Percentiles rank a stretch among this genome's conserved stretches.
Evolutionary conservation across 2,329 filamentous ascomycete genomes (phyloP).

Genomic region (Pseudogymnoascus sp.): DNA sequence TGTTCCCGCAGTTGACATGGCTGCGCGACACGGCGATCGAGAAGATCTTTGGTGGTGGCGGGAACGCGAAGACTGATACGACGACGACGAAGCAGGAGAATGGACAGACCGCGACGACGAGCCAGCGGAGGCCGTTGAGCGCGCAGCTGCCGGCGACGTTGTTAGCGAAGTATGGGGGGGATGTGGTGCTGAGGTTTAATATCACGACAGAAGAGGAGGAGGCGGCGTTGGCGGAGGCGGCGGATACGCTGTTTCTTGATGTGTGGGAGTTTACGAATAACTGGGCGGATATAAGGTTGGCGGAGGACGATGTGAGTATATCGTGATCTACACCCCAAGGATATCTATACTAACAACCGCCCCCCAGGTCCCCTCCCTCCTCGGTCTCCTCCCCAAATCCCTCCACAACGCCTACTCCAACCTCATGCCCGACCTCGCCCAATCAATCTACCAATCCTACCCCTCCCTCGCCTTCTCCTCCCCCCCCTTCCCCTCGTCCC

Average conservation of each 20-base stretch:
- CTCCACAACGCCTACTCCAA: constrained; percentile 65
- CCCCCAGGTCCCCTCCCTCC: constrained; percentile 57
- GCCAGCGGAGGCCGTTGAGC: constrained; percentile 18
- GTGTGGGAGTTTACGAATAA: constrained; percentile 79
- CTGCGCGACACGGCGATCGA: constrained; percentile 45
- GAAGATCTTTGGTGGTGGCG: constrained; percentile 38
- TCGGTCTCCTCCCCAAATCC: constrained; percentile 68
- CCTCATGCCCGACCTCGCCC: constrained; percentile 72
- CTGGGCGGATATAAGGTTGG: constrained; percentile 78
- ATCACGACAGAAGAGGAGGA: constrained; percentile 64
- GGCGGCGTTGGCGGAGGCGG: constrained; percentile 62
- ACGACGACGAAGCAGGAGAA: constrained; percentile 15
- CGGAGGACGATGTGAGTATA: constrained; percentile 60
- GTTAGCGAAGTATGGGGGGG: constrained; percentile 57
- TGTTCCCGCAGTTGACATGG: constrained; percentile 44
- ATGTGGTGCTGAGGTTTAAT: constrained; percentile 87
- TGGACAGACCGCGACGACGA: constrained; percentile 16
- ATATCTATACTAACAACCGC: constrained; percentile 12
- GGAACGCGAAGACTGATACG: constrained; percentile 21
- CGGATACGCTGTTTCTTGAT: constrained; percentile 72
- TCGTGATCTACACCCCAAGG: background rate
- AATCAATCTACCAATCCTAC: constrained; percentile 70
- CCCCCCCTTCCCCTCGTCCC: constrained; percentile 16
- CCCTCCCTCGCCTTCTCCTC: constrained; percentile 30
- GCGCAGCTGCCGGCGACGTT: constrained; percentile 28